These are phyloP conservation scores for Fusarium sp. DNA, from an alignment of 2,329 filamentous ascomycete genomes.

Conservation along the genomic window DNA sequence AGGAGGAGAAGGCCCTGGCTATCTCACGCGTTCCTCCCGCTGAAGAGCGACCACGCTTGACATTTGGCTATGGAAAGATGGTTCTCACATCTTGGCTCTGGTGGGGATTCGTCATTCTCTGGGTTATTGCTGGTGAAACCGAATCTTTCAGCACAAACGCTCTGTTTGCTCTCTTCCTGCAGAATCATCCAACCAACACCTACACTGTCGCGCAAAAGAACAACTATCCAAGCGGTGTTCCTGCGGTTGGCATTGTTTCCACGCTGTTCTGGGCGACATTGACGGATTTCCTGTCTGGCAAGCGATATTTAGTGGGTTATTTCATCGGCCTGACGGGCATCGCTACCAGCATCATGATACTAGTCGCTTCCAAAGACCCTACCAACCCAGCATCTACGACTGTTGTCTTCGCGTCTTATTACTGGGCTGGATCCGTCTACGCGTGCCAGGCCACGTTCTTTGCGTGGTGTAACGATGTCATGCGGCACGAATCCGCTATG, in stretches of 20 bases:
- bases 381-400: conserved; percentile 60
- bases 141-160: conserved; percentile 79
- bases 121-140: conserved; percentile 79
- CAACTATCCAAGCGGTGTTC: conserved; percentile 70
- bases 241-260: conserved; percentile 70
- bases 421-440: conserved; percentile 79
- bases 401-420: conserved; percentile 76
- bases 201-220: conserved; percentile 68
- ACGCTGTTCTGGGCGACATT: conserved; percentile 80
- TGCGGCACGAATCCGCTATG: conserved; percentile 74
- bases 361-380: conserved; percentile 65
- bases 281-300: conserved; percentile 75
- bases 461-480: conserved; percentile 81
- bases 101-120: conserved; percentile 77
- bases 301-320: conserved; percentile 76
- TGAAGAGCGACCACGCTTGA: conserved; percentile 62
- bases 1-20: conserved; percentile 63
- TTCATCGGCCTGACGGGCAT: conserved; percentile 78
- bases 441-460: conserved; percentile 83
- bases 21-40: conserved; percentile 58
- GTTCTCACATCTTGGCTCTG: conserved; percentile 74
- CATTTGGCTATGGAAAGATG: conserved; percentile 65
- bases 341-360: conserved; percentile 73
- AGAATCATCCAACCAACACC: conserved; percentile 60
- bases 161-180: conserved; percentile 67